Evolutionary conservation across 179 eudicot genomes (phyloP), one percentile per base, ranked within the genome.

Genomic region (Silene noctiflora): DNA sequence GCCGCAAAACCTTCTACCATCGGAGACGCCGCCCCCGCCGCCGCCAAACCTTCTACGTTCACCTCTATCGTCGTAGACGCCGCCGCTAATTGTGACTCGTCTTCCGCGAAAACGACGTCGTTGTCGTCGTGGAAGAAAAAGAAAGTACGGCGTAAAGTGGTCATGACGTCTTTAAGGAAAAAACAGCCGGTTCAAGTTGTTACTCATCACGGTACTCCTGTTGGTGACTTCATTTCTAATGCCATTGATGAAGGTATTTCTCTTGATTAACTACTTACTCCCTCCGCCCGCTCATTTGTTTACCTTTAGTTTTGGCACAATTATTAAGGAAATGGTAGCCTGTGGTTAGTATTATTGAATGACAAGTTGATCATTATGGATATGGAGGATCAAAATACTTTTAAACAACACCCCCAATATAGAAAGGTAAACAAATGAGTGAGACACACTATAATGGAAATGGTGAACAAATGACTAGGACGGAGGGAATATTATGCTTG

Each of bases 171-270:
- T 29, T 14, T 70, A 7, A 24, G 73, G 73, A 70, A 70, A 48
- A 17, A 14, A 22, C 19, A 6, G 7, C 10, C 21, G 12, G 39
- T 17, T 13, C 0, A 14, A 25, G 7, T 6, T 17, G 70, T 33
- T 67, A 4, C 13, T 70, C 33, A 46, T 46, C 59, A 70, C 17
- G 73, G 39, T 14, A 70, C 62, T 14, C 21, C 74, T 2, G 20
- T 53, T 25, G 74, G 44, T 71, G 74, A 71, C 2, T 46, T 71
- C 22, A 53, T 71, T 71, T 20, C 61, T 24, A 8, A 24, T 3
- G 39, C 74, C 44, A 71, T 53, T 71, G 25, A 25, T 27, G 62
- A 71, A 51, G 74, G 74, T 71, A 6, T 24, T 6, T 21, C 7
- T 25, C 44, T 22, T 4, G 9, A 22, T 24, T 24, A 27, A 13